Conservation (phyloP, 177 flowering plant genomes). For the Vitis hybrid region DNA sequence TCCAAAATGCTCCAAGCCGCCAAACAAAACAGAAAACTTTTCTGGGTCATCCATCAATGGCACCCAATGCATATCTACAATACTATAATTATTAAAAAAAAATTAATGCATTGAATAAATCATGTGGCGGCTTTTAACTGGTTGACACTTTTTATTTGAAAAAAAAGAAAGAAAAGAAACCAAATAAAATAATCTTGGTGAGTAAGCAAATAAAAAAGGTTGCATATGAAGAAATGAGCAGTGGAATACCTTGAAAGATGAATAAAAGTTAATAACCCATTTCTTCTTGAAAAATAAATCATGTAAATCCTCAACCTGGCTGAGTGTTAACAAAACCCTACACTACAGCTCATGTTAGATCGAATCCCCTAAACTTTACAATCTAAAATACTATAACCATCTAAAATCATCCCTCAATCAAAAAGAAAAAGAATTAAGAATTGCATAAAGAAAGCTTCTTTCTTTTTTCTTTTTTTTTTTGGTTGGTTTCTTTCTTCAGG, state of each 20-base stretch:
- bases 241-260: no score
- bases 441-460: background rate
- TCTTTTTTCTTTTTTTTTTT: background rate
- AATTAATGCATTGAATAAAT: no score
- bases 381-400: conserved; percentile 8
- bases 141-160: no score
- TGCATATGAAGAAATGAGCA: background rate
- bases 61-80: no score
- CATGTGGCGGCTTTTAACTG: no score
- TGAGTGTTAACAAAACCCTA: conserved; percentile 26
- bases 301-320: conserved; percentile 8
- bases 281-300: conserved; percentile 5
- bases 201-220: no score
- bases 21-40: no score
- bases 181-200: background rate
- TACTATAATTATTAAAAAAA: no score
- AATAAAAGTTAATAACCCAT: background rate
- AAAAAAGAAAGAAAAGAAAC: background rate
- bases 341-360: conserved; percentile 25
- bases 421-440: conserved; percentile 8
- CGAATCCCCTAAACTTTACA: conserved; percentile 18
- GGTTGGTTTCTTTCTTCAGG: background rate
- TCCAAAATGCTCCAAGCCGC: no score
- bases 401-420: background rate
- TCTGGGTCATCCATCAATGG: no score